Evolutionary conservation across 2,329 filamentous ascomycete genomes (phyloP), one percentile per base, ranked within the genome.

Genomic region (Ceratocystis papillata): DNA sequence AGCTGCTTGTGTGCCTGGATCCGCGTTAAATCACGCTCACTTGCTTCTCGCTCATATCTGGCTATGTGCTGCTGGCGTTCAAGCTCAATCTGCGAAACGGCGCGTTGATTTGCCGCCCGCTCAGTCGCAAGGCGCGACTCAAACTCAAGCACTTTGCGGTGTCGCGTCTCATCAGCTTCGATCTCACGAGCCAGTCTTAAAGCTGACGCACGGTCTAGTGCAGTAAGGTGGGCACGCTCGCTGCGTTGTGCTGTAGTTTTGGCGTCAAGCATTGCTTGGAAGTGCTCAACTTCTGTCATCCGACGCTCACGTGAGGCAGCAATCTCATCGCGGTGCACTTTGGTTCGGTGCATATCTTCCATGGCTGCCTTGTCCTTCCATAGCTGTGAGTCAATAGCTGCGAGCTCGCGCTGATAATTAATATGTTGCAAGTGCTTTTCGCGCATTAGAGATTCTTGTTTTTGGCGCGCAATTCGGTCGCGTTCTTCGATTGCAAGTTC

Each of bases 1-100:
- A 84, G 71, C 71, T 76, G 79, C 73, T 76, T 78, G 73, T 84
- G 81, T 71, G 81, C 79, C 64, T 76, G 75, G 7, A 84, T 72
- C 17, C 81, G 71, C 44, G 72, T 75, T 69, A 76, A 75, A 60
- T 81, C 74, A 25, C 82, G 73, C 41, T 73, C 72, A 45, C 83
- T 80, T 12, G 78, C 76, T 10, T 73, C 75, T 28, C 74, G 72
- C 64, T 84, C 81, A 17, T 83, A 70, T 10, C 74, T 71, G 65
- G 83, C 80, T 59, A 63, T 63, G 1, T 81, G 66, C 69, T 81
- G 79, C 71, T 81, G 78, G 10, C 81, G 72, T 72, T 84, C 81
- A 61, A 76, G 73, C 22, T 79, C 73, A 25, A 84, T 74, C 15
- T 75, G 76, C 66, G 78, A 81, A 46, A 83, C 72, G 65, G 81